Base-by-base conservation (phyloP, 2,329 filamentous ascomycete genomes). In the Venturia oleaginea region DNA sequence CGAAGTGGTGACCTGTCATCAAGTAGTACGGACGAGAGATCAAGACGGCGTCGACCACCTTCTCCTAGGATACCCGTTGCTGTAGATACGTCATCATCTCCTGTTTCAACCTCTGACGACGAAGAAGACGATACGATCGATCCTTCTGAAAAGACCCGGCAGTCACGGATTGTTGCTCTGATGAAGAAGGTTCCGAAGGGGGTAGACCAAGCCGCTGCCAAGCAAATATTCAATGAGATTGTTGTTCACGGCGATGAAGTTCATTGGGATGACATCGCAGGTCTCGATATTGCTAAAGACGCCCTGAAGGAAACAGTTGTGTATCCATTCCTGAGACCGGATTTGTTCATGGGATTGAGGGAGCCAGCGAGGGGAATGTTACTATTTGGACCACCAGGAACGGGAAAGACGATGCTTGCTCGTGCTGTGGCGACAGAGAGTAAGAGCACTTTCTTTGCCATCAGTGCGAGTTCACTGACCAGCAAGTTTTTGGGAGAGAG, bases 321-420 rank as follows among this genome's bases (percentile, higher is more conserved):
- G 2, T 99, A 99, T 71, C 94, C 94, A 0, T 97, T 99, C 73
- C 79, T 99, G 13, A 88, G 94, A 1, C 94, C 94, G 1, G 94
- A 99, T 75, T 79, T 99, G 2, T 99, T 99, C 77, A 94, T 93
- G 84, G 94, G 94, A 0, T 81, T 99, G 13, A 88, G 94, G 46
- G 94, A 99, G 72, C 94, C 94, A 24, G 93, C 94, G 17, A 83
- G 92, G 65, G 94, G 94, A 6, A 97, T 99, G 91, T 81, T 99
- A 1, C 81, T 99, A 1, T 99, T 99, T 72, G 94, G 94, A 0
- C 94, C 94, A 1, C 94, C 94, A 0, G 94, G 94, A n/a, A 99
- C 94, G 0, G 94, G 94, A 62, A 99, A 99, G 76, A 99, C 94
- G 0, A 99, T 99, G 94, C 80, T 99, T 43, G 94, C 94, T 11